Base-by-base conservation (phyloP, 176 grass and related monocot genomes). In the Melocanna baccifera region DNA sequence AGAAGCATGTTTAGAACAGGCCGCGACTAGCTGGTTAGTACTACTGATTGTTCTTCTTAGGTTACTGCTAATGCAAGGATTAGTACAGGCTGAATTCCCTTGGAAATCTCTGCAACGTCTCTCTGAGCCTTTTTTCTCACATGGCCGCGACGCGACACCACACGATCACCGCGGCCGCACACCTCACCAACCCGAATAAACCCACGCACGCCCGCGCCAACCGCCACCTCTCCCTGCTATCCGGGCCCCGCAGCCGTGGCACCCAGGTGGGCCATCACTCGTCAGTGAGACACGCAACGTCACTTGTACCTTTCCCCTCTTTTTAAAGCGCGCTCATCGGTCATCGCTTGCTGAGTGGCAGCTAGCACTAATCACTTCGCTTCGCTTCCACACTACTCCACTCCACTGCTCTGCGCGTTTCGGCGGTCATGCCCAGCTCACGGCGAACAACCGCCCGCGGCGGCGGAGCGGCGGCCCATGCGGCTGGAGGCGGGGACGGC, bases 301-400 rank as follows among this genome's bases (percentile, higher is more conserved):
- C 2, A 0, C 61, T 34, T 71, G 48, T 7, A 30, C 63, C 43
- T 78, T 71, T 13, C 51, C 30, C 75, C 0, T 41, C 62, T 39
- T 86, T 61, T 42, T 65, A 89, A 87, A 91, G 85, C 75, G 88
- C 82, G 75, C 85, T 52, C 66, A 23, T 25, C 68, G 42, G 39
- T 61, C 8, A 16, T 67, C 88, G 70, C 83, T 67, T 34, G 55
- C 39, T 20, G 16, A 63, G 59, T 28, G 10, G 29, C 51, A 28
- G 9, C 48, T 23, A 25, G 71, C 47, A 13, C 45, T 61, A 53
- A 59, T 45, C 73, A 70, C 79, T 66, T 53, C 73, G 20, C 79
- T 84, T 80, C 20, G 34, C 72, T 90, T 92, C 77, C 42, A 77
- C 83, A 42, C 89, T 79, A 85, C 88, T 87, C 62, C 62, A 28